phyloP scores from a whole-genome alignment of 1,139 yeast species.

The Spathaspora jeffriesii region DNA sequence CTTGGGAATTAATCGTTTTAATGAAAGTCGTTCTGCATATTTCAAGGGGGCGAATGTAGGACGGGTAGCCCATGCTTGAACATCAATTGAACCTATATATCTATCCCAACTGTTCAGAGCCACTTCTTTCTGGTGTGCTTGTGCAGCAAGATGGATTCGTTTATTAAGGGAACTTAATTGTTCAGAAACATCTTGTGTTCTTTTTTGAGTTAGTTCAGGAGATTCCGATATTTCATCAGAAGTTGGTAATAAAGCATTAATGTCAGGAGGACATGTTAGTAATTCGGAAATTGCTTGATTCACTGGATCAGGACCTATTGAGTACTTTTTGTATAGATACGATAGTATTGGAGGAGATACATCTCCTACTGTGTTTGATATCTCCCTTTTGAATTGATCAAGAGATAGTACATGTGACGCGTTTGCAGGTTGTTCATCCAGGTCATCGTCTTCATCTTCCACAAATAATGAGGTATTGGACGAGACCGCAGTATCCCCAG shows the following conservation, averaged over 20 bases:
- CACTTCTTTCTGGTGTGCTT: slow-evolving; percentile 14
- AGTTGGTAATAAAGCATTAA: slow-evolving; percentile 8
- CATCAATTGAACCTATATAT: slow-evolving; percentile 70
- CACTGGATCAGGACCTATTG: slow-evolving; percentile 22
- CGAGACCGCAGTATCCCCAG: background rate
- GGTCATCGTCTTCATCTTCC: slow-evolving; percentile 14
- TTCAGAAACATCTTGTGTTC: slow-evolving; percentile 10
- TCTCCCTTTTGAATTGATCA: slow-evolving; percentile 21
- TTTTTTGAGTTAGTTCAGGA: slow-evolving; percentile 8
- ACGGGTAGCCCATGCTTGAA: slow-evolving; percentile 83
- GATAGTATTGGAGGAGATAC: slow-evolving; percentile 16
- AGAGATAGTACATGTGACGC: slow-evolving; percentile 4
- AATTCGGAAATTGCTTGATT: slow-evolving; percentile 30
- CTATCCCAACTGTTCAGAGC: slow-evolving; percentile 20
- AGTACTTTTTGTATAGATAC: slow-evolving; percentile 23
- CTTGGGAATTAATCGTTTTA: slow-evolving; percentile 36
- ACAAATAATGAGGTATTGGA: slow-evolving; percentile 17
- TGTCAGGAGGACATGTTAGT: slow-evolving; percentile 17
- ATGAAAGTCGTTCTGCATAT: slow-evolving; percentile 48
- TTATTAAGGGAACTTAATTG: slow-evolving; percentile 14
- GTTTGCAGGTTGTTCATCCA: background rate
- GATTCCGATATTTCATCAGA: background rate
- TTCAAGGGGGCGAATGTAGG: slow-evolving; percentile 58
- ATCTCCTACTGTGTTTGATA: slow-evolving; percentile 21
- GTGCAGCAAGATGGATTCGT: slow-evolving; percentile 15